These are phyloP conservation scores for Pugionium dolabratum DNA, from an alignment of 345 rosid genomes.

Conservation along the genomic window DNA sequence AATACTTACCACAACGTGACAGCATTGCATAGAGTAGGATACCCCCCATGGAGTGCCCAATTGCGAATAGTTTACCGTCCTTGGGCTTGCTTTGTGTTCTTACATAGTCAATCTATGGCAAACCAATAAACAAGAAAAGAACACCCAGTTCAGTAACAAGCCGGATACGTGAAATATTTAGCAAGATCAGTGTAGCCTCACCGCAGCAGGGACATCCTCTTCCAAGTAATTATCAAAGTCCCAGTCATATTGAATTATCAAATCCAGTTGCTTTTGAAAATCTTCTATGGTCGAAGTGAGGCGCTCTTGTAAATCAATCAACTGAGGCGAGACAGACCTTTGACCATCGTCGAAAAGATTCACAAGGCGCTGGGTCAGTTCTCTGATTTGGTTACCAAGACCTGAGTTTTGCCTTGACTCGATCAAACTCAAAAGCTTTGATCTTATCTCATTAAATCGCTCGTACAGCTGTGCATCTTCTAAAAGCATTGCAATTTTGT, in stretches of 20 bases:
- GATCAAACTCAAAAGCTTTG: slow-evolving; percentile 66
- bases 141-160: slow-evolving; percentile 22
- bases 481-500: slow-evolving; percentile 71
- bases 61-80: slow-evolving; percentile 75
- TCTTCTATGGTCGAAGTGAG: slow-evolving; percentile 79
- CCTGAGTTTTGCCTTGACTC: slow-evolving; percentile 78
- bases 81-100: slow-evolving; percentile 55
- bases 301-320: slow-evolving; percentile 79
- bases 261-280: slow-evolving; percentile 90
- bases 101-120: slow-evolving; percentile 42
- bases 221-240: slow-evolving; percentile 91
- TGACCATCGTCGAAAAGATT: slow-evolving; percentile 79
- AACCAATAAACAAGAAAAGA: slow-evolving; percentile 41
- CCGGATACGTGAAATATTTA: not conserved
- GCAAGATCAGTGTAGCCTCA: slow-evolving; percentile 60
- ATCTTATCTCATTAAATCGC: slow-evolving; percentile 68
- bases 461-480: slow-evolving; percentile 75
- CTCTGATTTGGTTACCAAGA: slow-evolving; percentile 70
- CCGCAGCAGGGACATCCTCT: slow-evolving; percentile 99
- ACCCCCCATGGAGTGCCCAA: slow-evolving; percentile 69
- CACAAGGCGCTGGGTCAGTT: slow-evolving; percentile 69
- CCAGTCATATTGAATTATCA: slow-evolving; percentile 90
- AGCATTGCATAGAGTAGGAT: slow-evolving; percentile 47
- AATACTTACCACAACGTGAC: slow-evolving; percentile 39
- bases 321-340: slow-evolving; percentile 75